Base-by-base conservation (phyloP, 148 eudicot genomes). In the Vaccinium macrocarpon region DNA sequence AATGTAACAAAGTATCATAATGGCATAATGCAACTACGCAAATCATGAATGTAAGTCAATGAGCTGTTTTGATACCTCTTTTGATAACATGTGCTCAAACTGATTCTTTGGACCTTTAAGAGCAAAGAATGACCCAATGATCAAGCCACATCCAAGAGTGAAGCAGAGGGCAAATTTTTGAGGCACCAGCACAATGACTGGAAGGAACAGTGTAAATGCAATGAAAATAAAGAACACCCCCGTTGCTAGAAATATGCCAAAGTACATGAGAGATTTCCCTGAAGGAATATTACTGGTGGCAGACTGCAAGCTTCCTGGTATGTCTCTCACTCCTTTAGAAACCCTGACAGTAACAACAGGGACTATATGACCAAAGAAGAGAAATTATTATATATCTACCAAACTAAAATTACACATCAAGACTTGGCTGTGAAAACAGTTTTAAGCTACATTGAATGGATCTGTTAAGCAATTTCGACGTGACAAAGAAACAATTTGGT, bases 91-190 rank as follows among this genome's bases (percentile, higher is more conserved):
- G 87, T 97, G 99, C 86, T 84, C 84, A 84, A 97, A 91, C 89
- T 97, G 99, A 91, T 89, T 93, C 88, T 91, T 90, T 86, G 98
- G 97, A 51, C 98, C 99, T 87, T 88, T 95, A 32, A 97, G 96
- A 59, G 96, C 96, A 64, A 97, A 97, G 88, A 95, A 93, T 62
- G 99, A 95, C 52, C 99, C 98, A 71, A 97, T 89, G 72, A 97
- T 93, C 88, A 97, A 92, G 83, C 89, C 89, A 88, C 97, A 93
- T 82, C 99, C 99, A 79, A 92, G 90, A 66, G 99, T 97, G 86
- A 97, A 97, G 86, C 98, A 97, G 81, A 97, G 88, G 56, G 99
- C 96, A 84, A 97, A 97, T 88, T 97, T 97, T 88, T 97, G 99
- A 75, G 99, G 99, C 88, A 97, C 90, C 87, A 97, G 76, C 48